A percentile compares a stretch with the other conserved stretches of the same genome.
These are phyloP conservation scores for Athelia psychrophila DNA, from an alignment of 1,284 basidiomycete genomes.

Conservation along the genomic window DNA sequence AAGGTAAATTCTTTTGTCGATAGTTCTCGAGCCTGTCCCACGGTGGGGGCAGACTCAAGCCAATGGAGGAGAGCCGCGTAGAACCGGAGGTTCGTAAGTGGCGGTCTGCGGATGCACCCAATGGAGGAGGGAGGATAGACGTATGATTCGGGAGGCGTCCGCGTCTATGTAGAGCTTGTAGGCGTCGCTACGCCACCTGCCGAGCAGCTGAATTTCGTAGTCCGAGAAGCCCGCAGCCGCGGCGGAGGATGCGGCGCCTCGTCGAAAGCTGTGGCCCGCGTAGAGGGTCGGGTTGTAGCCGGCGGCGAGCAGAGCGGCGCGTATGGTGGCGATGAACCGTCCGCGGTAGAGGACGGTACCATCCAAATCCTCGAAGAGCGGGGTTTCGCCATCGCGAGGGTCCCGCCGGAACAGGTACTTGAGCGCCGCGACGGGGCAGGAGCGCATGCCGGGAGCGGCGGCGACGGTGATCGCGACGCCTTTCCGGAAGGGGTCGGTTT, in stretches of 20 bases:
- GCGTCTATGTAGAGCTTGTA: slow-evolving; percentile 33
- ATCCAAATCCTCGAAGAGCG: slow-evolving; percentile 11
- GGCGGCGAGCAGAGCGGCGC: slow-evolving; percentile 4
- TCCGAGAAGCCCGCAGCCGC: slow-evolving; percentile 26
- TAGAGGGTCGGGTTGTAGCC: slow-evolving; percentile 23
- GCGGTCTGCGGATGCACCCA: slow-evolving; percentile 27
- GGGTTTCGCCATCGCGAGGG: too few relatives aligned
- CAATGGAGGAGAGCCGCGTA: too few relatives aligned
- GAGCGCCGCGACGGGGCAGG: too few relatives aligned
- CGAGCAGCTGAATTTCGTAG: slow-evolving; percentile 31
- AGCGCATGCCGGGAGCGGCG: too few relatives aligned
- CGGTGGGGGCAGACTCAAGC: too few relatives aligned
- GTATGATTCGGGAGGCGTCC: slow-evolving; percentile 16
- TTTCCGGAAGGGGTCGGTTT: too few relatives aligned
- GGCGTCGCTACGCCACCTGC: slow-evolving; percentile 30
- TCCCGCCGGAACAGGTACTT: too few relatives aligned
- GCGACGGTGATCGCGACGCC: too few relatives aligned
- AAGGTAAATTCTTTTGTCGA: too few relatives aligned
- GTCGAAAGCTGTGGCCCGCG: slow-evolving; percentile 28
- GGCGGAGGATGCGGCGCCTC: slow-evolving; percentile 27
- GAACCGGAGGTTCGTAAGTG: slow-evolving; percentile 29
- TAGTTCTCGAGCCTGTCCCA: too few relatives aligned
- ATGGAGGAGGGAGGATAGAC: slow-evolving; percentile 26
- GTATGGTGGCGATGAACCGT: slow-evolving; percentile 15
- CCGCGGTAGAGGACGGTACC: slow-evolving; percentile 12